Percentiles rank a stretch among this genome's conserved stretches.
These are phyloP conservation scores for Starmera caribaea DNA, from an alignment of 805 yeast species.

Conservation along the genomic window DNA sequence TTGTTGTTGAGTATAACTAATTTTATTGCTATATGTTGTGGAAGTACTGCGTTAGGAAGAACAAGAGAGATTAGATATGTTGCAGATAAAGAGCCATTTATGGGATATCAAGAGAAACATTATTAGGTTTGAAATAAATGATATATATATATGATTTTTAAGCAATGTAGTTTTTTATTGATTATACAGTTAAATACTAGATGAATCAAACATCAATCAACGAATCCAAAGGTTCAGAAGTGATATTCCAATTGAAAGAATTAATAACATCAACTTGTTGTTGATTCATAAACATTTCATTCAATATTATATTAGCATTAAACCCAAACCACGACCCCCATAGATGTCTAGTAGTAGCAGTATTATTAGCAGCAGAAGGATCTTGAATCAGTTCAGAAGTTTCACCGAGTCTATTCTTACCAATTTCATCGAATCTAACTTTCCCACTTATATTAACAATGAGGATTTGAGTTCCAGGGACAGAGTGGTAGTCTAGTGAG, in stretches of 20 bases:
- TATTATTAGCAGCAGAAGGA: slow-evolving; percentile 16
- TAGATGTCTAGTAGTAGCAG: slow-evolving; percentile 28
- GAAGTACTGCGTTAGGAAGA: slow-evolving; percentile 16
- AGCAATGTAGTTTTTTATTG: too few relatives aligned
- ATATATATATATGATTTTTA: too few relatives aligned
- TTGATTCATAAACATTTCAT: slow-evolving; percentile 33
- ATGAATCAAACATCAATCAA: slow-evolving; percentile 12
- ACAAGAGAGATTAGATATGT: not conserved
- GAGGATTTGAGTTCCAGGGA: slow-evolving; percentile 52
- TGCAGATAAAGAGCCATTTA: slow-evolving; percentile 2
- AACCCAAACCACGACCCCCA: slow-evolving; percentile 73
- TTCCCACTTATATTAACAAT: slow-evolving; percentile 45
- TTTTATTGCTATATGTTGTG: slow-evolving; percentile 31
- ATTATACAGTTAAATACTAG: too few relatives aligned
- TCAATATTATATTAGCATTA: slow-evolving; percentile 47
- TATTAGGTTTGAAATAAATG: not conserved
- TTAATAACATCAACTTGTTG: slow-evolving; percentile 39
- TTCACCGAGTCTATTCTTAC: slow-evolving; percentile 56
- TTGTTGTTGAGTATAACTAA: slow-evolving; percentile 26
- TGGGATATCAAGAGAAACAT: slow-evolving; percentile 3
- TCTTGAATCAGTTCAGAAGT: slow-evolving; percentile 31
- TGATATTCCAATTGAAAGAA: slow-evolving; percentile 56
- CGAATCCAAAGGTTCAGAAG: slow-evolving; percentile 50
- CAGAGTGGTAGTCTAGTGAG: slow-evolving; percentile 56
- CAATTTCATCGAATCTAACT: slow-evolving; percentile 70